Evolutionary conservation across 1,139 yeast genomes (phyloP), one percentile per base, ranked within the genome.

Genomic region (Geotrichum candidum): DNA sequence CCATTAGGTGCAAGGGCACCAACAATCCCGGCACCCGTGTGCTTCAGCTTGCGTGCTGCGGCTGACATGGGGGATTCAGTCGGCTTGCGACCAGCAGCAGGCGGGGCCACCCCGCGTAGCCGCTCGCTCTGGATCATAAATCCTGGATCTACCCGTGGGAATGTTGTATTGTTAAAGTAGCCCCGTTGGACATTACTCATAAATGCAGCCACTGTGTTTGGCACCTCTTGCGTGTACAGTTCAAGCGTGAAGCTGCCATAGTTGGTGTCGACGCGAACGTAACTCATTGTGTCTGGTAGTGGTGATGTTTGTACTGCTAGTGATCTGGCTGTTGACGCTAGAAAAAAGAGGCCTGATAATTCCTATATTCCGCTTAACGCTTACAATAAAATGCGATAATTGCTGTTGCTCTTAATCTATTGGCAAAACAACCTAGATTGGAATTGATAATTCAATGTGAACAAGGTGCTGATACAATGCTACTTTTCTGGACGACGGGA

Each of bases 21-120:
- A 2, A 87, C 65, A 46, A 83, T 69, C 0, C 90, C 90, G 53
- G 86, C 78, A 58, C 78, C 78, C 29, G 75, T 75, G 68, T 83
- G 84, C 60, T 77, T 76, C 50, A 88, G 73, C 35, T 59, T 63
- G 18, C 46, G 46, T 2, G 46, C 46, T 15, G 46, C 46, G 6
- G 46, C 46, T 2, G 46, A 41, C 18, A n/a, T 18, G n/a, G 46
- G 46, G 2, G 46, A 41, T 15, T 41, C 46, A n/a, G 46, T n/a
- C 6, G 46, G 46, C 46, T 41, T 41, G 46, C 22, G 18, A 22
- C 46, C 46, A 41, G 46, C 46, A 41, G 46, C 22, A 11, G 46
- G 46, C 46, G 46, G 46, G 22, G 45, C 76, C 46, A 41, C 46
- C 7, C 46, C 46, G 22, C 46, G 46, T n/a, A 41, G 18, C n/a